phyloP scores from a whole-genome alignment of 768 basidiomycete genomes.

The Termitomyces sp. region DNA sequence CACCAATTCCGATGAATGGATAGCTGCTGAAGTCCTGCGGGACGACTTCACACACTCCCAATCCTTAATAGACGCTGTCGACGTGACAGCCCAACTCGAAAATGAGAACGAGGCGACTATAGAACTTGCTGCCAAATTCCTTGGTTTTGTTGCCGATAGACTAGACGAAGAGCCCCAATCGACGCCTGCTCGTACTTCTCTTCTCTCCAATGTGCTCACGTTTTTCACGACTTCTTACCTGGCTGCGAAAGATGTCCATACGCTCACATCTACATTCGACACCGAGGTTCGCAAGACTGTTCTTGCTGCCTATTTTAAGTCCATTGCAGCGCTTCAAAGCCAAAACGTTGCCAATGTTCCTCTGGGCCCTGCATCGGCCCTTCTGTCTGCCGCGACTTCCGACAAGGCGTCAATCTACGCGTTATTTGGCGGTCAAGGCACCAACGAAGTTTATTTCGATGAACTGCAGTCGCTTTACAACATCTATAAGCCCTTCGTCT shows the following conservation, averaged over 20 bases:
- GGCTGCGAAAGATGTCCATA: conserved; percentile 70
- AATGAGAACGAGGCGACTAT: conserved; percentile 60
- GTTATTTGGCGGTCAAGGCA: conserved; percentile 96
- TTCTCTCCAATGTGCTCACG: conserved; percentile 72
- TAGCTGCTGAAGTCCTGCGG: conserved; percentile 84
- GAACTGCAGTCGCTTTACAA: conserved; percentile 91
- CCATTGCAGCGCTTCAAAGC: conserved; percentile 64
- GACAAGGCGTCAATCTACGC: conserved; percentile 79
- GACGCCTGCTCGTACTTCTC: conserved; percentile 45
- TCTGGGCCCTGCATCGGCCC: conserved; percentile 55
- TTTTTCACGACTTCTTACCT: conserved; percentile 80
- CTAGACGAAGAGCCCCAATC: conserved; percentile 52
- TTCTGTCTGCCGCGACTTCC: conserved; percentile 56
- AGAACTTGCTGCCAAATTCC: conserved; percentile 79
- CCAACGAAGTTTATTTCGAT: conserved; percentile 97
- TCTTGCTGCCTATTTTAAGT: conserved; percentile 74
- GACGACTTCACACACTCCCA: conserved; percentile 80
- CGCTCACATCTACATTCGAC: conserved; percentile 70
- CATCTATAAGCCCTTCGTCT: conserved; percentile 85
- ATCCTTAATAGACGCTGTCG: conserved; percentile 51
- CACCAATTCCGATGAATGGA: conserved; percentile 80
- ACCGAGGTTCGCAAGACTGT: conserved; percentile 72
- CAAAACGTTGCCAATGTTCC: conserved; percentile 53
- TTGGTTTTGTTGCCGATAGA: conserved; percentile 68
- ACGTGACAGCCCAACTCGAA: conserved; percentile 47